phyloP scores from a whole-genome alignment of 1,284 basidiomycete species.

The Wolfiporia cocos region DNA sequence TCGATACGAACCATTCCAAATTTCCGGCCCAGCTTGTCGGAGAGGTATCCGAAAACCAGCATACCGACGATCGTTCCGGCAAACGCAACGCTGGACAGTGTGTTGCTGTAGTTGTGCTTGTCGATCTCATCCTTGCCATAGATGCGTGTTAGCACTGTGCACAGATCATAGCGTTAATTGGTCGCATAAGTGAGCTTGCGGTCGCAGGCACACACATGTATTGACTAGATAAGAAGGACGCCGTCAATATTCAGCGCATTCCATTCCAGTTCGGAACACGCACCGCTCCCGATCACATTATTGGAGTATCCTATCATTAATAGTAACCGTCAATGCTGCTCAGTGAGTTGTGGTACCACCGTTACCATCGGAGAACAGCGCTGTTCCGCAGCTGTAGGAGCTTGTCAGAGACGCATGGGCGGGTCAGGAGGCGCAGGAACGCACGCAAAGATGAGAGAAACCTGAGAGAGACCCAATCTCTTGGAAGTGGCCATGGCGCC shows the following conservation, averaged over 20 bases:
- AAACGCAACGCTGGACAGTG: conserved; percentile 65
- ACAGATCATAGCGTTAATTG: conserved; percentile 6
- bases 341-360: no score
- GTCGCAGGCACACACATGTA: no score
- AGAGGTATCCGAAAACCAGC: conserved; percentile 71
- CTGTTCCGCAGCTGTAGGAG: conserved; percentile 65
- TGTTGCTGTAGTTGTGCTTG: conserved; percentile 51
- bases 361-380: conserved; percentile 82
- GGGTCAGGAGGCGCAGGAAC: conserved; percentile 21
- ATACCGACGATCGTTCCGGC: conserved; percentile 85
- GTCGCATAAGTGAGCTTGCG: no score
- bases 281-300: conserved; percentile 70
- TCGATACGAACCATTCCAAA: conserved; percentile 72
- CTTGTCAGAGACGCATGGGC: background rate
- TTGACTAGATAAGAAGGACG: no score
- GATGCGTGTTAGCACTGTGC: conserved; percentile 54
- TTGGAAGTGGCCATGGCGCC: conserved; percentile 12
- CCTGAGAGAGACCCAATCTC: conserved; percentile 34
- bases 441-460: conserved; percentile 77
- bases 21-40: conserved; percentile 85
- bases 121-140: conserved; percentile 50
- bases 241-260: background rate
- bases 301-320: conserved; percentile 68
- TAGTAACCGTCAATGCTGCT: background rate
- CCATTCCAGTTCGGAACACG: conserved; percentile 21